These are phyloP conservation scores for Cephaloascus fragrans DNA, from an alignment of 805 yeast species.

Conservation along the genomic window DNA sequence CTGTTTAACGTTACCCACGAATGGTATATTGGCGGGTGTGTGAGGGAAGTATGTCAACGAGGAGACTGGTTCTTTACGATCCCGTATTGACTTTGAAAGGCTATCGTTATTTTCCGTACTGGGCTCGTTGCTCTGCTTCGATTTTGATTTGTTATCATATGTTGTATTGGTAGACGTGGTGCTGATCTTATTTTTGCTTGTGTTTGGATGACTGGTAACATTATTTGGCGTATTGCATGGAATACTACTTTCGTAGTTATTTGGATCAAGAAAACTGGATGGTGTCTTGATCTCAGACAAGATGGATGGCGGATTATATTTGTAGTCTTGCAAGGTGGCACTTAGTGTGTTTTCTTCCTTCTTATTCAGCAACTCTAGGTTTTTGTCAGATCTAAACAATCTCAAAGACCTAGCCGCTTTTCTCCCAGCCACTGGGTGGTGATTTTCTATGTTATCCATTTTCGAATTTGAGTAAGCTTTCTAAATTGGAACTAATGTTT, in stretches of 20 bases:
- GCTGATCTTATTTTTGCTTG: not conserved
- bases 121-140: conserved; percentile 1
- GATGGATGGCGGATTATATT: not conserved
- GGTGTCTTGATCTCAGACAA: conserved; percentile 1
- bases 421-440: conserved; percentile 31
- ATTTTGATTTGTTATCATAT: conserved; percentile 2
- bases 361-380: not conserved
- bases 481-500: too few relatives aligned
- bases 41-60: conserved; percentile 69
- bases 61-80: conserved; percentile 52
- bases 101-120: not conserved
- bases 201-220: conserved; percentile 13
- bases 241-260: conserved; percentile 14
- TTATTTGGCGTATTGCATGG: conserved; percentile 17
- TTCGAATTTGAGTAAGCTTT: not conserved
- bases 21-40: conserved; percentile 24
- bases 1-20: conserved; percentile 11
- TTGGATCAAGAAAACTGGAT: conserved; percentile 1
- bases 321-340: not conserved
- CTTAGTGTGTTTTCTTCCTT: not conserved
- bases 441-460: not conserved
- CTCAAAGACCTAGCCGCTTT: conserved; percentile 51
- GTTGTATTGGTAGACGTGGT: conserved; percentile 1
- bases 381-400: conserved; percentile 25
- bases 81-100: conserved; percentile 7